Evolutionary conservation across 805 yeast species (phyloP), one percentile per base, ranked within the genome.

Genomic region (Saturnispora serradocipensis): DNA sequence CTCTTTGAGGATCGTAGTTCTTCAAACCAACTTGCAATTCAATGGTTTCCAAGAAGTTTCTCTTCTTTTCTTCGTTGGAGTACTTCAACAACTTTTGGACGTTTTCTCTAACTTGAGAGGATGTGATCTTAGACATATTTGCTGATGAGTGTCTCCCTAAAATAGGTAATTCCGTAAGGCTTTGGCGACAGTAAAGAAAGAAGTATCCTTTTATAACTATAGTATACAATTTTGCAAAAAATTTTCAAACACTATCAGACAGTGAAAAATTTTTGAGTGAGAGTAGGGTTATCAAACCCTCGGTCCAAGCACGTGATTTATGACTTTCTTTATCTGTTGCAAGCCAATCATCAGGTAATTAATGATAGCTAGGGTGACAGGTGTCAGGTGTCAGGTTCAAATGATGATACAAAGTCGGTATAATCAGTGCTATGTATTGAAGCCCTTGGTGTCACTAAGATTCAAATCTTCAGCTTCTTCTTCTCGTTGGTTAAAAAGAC

Each of bases 1-100:
- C 99, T 88, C 99, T 90, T 83, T 93, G 99, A 73, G 99, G 98
- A 76, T 93, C 99, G 80, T 93, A 93, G 96, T 93, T 93, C 90
- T 93, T 93, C 69, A 93, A 84, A 77, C 99, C 99, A 72, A 93
- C 96, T 82, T 93, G 99, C 74, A 93, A 83, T 82, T 93, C 99
- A 70, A 93, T 90, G 76, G 99, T 91, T 86, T 93, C 99, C 78
- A 91, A 86, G 82, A 93, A 93, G 96, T 93, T 93, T 86, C 99
- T 90, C 97, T 93, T 91, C 88, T 93, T 93, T 80, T 91, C 85
- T 77, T 86, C 93, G 74, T 72, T 81, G 68, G 98, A 88, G 84
- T 73, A 82, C 72, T 83, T 85, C 75, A 93, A 79, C 71, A 93
- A 80, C 77, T 88, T 84, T 74, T 86, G 81, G 73, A 93, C 97